Percentiles rank a stretch among this genome's conserved stretches.
These are phyloP conservation scores for Sclerotinia minor DNA, from an alignment of 2,329 filamentous ascomycete species.

Conservation along the genomic window DNA sequence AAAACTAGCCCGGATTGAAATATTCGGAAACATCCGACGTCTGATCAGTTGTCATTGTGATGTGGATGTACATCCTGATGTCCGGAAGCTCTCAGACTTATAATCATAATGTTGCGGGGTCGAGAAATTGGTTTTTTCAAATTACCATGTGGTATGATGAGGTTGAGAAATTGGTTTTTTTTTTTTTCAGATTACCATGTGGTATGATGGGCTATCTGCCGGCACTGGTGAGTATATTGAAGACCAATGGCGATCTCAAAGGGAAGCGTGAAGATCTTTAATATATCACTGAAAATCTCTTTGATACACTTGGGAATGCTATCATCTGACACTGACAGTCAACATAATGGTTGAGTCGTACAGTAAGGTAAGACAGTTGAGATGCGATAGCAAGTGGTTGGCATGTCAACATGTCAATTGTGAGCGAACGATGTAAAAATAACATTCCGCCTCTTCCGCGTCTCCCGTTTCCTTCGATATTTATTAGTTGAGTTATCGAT, in stretches of 20 bases:
- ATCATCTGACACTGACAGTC: background rate
- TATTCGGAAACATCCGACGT: background rate
- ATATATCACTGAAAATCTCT: background rate
- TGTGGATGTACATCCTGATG: background rate
- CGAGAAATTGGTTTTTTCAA: background rate
- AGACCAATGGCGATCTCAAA: background rate
- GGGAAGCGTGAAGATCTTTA: background rate
- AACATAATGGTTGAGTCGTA: background rate
- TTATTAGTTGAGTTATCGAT: background rate
- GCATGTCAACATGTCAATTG: background rate
- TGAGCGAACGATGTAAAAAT: background rate
- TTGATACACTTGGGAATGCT: background rate
- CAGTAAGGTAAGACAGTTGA: background rate
- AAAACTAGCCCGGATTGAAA: background rate
- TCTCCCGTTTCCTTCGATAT: background rate
- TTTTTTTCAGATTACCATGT: no score
- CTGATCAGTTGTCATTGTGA: background rate
- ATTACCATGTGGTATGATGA: background rate
- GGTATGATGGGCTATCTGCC: conserved; percentile 3
- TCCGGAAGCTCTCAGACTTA: background rate
- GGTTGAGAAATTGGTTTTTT: background rate
- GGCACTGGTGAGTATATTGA: background rate
- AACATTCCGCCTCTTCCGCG: background rate
- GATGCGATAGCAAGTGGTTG: background rate
- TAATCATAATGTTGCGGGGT: background rate